Conservation (phyloP, 345 rosid genomes). For the Citropsis articulata region DNA sequence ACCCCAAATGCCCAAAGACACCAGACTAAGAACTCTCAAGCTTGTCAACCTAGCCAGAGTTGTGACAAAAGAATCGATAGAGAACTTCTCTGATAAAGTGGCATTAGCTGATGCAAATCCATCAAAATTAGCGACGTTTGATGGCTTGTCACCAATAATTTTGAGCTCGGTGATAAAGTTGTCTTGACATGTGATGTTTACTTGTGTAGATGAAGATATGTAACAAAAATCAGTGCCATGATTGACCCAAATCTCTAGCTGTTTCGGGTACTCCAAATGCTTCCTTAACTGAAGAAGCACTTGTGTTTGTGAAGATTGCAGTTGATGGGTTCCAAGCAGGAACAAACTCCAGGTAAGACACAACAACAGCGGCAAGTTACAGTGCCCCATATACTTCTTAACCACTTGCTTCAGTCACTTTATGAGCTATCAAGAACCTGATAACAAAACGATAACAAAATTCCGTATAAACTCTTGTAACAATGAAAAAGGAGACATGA, state of each 20-base stretch:
- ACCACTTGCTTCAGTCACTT: neutral
- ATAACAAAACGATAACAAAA: neutral
- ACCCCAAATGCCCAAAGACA: constrained; percentile 79
- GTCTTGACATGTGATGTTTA: constrained; percentile 62
- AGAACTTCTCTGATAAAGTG: constrained; percentile 56
- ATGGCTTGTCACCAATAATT: constrained; percentile 49
- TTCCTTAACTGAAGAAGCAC: constrained; percentile 72
- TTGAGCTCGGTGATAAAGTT: constrained; percentile 48
- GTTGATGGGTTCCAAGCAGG: constrained; percentile 42
- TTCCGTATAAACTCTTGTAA: neutral
- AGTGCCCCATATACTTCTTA: constrained; percentile 38
- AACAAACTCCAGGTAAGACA: constrained; percentile 50
- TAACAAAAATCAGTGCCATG: constrained; percentile 55
- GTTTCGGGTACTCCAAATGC: constrained; percentile 65
- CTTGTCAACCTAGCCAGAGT: constrained; percentile 56
- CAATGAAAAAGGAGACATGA: neutral
- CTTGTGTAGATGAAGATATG: constrained; percentile 36
- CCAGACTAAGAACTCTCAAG: constrained; percentile 55
- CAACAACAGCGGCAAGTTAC: constrained; percentile 32
- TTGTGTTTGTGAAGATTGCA: constrained; percentile 73
- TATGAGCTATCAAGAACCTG: constrained; percentile 4
- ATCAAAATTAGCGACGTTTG: constrained; percentile 30
- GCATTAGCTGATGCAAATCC: constrained; percentile 44
- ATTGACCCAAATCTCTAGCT: constrained; percentile 63
- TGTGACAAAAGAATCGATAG: constrained; percentile 65